Evolutionary conservation across 202 grass and related monocot genomes (phyloP), one percentile per base, ranked within the genome.

Genomic region (Bolboschoenoplectus hybrid): DNA sequence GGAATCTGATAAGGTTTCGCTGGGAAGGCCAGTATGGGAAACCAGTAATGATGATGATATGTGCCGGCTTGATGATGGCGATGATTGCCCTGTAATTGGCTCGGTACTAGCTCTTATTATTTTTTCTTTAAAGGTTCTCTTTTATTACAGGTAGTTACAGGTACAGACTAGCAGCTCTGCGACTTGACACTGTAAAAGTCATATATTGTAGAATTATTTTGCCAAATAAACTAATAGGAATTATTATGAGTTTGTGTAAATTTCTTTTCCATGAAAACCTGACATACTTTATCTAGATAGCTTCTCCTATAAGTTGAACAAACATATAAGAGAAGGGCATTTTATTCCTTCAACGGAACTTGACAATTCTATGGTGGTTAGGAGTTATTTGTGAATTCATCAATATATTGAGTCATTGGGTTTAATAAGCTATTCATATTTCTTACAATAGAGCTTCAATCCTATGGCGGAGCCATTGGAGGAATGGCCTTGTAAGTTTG

Each of bases 391-490:
- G 83, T 17, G 17, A 79, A 55, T 51, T 87, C 6, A 53, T 74
- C 53, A 20, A 56, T 36, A 39, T 78, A 78, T 40, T 57, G 34
- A 6, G 51, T 56, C 51, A 57, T 51, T 34, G 3, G 19, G 71
- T 14, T 57, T 8, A 57, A 46, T 36, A 53, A 16, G 11, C 73
- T 76, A 34, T 12, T 84, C 41, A 80, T 63, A 47, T 87, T 80
- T 44, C 0, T 44, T 52, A 44, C 45, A 20, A 67, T 87, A 97
- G 97, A 97, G 90, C 89, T 99, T 94, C 72, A 97, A 93, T 91
- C 93, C 90, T 70, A 91, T 94, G 90, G 88, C 88, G 38, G 97
- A 99, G 84, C 90, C 93, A 50, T 87, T 94, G 75, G 97, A 98
- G 81, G 71, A 96, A 47, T 97, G 93, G 93, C 84, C 90, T 88